Base-by-base conservation (phyloP, 2,329 filamentous ascomycete species). In the Colletotrichum spaethianum region DNA sequence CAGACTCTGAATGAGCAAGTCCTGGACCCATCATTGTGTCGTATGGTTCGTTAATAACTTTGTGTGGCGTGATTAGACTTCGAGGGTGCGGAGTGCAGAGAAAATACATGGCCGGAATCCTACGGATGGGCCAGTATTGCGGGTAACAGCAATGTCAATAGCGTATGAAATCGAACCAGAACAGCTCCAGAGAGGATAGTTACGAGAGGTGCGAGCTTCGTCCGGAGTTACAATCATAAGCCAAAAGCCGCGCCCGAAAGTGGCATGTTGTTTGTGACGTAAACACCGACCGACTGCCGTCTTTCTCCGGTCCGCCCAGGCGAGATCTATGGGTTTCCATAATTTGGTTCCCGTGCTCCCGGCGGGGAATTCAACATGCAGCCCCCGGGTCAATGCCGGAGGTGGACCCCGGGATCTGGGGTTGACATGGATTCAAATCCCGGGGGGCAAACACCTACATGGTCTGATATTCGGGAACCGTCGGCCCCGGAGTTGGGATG, bases 351-450 rank as follows among this genome's bases (percentile, higher is more conserved):
- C 67, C 67, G 67, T 67, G 42, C 28, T 73, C 56, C 67, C 67
- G 62, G 48, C 48, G 31, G 36, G 53, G 16, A 26, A 44, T 36
- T 38, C 23, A 38, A 52, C 40, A 26, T 63, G 50, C 42, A 42
- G 44, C 57, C 36, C 50, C 44, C 67, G 48, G 46, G 63, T 42
- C 33, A 44, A 57, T 36, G 62, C 48, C 62, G 66, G 33, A 38
- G 46, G 67, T 63, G 70, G 62, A 63, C 33, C 26, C 55, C 67
- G 70, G 70, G 70, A 23, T 72, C 66, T 72, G 65, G 38, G 56
- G 60, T 20, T 28, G 56, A 20, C 23, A 33, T 66, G 46, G 26
- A 4, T 68, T 67, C 68, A 71, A 71, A 71, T 46, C 36, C 68
- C 68, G 68, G 31, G 16, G 26, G 16, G 26, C 68, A 71, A 40